Evolutionary conservation across 2,329 filamentous ascomycete species (phyloP), one percentile per base, ranked within the genome.

Genomic region (Epichloe gansuensis): DNA sequence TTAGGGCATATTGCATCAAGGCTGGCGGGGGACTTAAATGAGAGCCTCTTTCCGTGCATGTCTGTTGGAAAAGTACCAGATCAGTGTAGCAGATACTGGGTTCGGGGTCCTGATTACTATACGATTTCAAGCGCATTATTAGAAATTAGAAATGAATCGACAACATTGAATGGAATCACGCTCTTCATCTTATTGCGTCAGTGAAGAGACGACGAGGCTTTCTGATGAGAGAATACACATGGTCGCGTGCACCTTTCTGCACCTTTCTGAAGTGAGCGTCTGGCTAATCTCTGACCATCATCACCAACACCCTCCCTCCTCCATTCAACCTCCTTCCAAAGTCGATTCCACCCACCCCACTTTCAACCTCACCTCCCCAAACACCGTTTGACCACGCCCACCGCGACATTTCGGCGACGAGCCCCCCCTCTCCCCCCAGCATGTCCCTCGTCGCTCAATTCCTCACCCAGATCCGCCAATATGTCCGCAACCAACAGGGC

Each of bases 391-490:
- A 17, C 17, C 51, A 15, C 25, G 50, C 11, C 17, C 44, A 31
- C 46, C 50, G 8, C 23, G 38, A 27, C 48, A 50, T 49, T 53
- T 53, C 60, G 38, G 39, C 39, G 36, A 43, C 34, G 44, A n/a
- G 31, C 31, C 13, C n/a, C 11, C 34, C 2, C 17, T 17, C 17
- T n/a, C n/a, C n/a, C 17, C n/a, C 31, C 48, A 41, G 51, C 58
- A 87, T 87, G 68, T 74, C 82, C 39, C 76, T 85, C 43, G 69
- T 87, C 23, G 73, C 81, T 57, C 74, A 84, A 57, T 93, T 90
- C 64, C 77, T 91, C 50, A 67, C 69, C 11, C 78, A 79, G 51
- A 77, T 91, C 51, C 76, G 78, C 50, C 58, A 63, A 44, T 63
- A 67, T 53, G 74, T 90, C 47, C 74, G 76, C 51, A 68, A 69